A percentile compares a stretch with the other conserved stretches of the same genome.
These are phyloP conservation scores for Firmiana major DNA, from an alignment of 345 rosid species.

Conservation along the genomic window DNA sequence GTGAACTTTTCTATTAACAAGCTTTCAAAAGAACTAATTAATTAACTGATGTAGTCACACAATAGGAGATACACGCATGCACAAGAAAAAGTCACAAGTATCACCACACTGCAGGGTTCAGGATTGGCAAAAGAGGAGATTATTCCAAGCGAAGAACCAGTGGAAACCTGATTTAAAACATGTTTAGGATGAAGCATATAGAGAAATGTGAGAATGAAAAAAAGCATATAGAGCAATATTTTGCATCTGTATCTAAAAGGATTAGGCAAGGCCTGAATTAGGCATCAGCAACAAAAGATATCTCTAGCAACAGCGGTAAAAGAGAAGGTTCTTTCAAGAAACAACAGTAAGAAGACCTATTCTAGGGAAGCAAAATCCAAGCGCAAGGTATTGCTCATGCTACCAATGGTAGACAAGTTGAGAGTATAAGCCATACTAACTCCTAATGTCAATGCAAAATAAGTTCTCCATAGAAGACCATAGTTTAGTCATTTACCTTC, in stretches of 20 bases:
- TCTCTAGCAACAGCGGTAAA: not conserved
- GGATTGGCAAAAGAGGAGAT: not conserved
- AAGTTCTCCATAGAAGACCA: not conserved
- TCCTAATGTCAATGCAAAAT: not conserved
- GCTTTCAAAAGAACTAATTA: not conserved
- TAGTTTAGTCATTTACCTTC: not conserved
- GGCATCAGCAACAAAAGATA: not conserved
- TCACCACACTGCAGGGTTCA: conserved; percentile 4
- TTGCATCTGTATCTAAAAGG: not conserved
- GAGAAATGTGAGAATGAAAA: not conserved
- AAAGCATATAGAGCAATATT: not conserved
- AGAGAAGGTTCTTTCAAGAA: not conserved
- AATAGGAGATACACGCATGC: not conserved
- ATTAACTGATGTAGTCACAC: not conserved
- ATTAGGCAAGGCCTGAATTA: not conserved
- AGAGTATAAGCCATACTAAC: not conserved
- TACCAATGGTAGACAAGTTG: not conserved
- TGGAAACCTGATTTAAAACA: not conserved
- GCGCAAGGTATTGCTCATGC: not conserved
- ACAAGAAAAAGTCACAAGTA: not conserved
- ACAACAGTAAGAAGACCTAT: not conserved
- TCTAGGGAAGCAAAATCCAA: not conserved
- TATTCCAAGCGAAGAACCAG: not conserved
- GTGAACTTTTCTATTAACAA: not conserved
- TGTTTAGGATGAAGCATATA: not conserved